phyloP scores from a whole-genome alignment of 345 rosid genomes.

The Chamaenerion angustifolium region DNA sequence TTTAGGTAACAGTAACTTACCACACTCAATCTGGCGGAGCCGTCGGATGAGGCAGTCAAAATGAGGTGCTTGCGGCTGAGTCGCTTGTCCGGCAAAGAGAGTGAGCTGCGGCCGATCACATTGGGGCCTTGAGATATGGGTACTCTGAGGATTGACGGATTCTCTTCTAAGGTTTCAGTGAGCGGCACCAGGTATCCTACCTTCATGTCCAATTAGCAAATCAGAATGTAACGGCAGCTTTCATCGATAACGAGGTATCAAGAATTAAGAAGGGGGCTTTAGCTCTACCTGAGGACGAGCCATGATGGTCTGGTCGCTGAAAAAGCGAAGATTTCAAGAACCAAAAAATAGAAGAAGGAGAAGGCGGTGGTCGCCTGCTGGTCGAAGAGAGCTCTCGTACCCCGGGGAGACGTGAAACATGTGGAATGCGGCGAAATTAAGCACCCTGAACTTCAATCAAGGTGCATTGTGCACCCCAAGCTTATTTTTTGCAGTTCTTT shows the following conservation, averaged over 20 bases:
- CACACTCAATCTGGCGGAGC: constrained; percentile 42
- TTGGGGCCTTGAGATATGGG: constrained; percentile 43
- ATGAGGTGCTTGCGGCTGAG: constrained; percentile 84
- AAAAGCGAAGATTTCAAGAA: background rate
- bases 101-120: constrained; percentile 47
- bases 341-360: background rate
- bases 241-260: background rate
- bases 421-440: too few species aligned
- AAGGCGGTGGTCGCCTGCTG: too few species aligned
- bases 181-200: constrained; percentile 51
- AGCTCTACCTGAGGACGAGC: constrained; percentile 2
- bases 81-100: constrained; percentile 50
- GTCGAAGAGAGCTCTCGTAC: too few species aligned
- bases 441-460: too few species aligned
- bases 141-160: constrained; percentile 34
- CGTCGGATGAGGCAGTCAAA: constrained; percentile 25
- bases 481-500: too few species aligned
- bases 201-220: constrained; percentile 6
- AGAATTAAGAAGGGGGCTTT: background rate
- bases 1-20: constrained; percentile 16
- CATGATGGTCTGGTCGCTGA: background rate
- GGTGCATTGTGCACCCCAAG: too few species aligned
- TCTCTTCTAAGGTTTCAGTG: constrained; percentile 36
- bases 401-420: too few species aligned
- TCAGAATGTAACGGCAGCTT: background rate